These are phyloP conservation scores for Trichosporon sp. DNA, from an alignment of 1,284 basidiomycete species.

Conservation along the genomic window DNA sequence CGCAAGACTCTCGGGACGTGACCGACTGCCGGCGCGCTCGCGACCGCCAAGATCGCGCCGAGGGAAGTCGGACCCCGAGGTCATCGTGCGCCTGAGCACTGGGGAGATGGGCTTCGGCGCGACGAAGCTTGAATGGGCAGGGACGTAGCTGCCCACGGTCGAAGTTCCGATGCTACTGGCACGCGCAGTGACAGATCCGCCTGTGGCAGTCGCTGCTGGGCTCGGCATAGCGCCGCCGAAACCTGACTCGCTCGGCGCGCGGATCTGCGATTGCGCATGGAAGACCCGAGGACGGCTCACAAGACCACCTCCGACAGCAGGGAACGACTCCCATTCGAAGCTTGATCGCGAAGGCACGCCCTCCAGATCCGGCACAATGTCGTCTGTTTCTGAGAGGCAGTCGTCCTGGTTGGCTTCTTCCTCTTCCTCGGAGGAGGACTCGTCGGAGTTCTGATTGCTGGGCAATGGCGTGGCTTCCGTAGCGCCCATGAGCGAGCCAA, in stretches of 20 bases:
- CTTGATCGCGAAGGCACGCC: not conserved
- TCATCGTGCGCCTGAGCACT: constrained; percentile 30
- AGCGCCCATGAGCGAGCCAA: constrained; percentile 41
- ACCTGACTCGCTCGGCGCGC: constrained; percentile 49
- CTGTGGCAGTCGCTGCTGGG: constrained; percentile 30
- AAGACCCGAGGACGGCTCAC: constrained; percentile 67
- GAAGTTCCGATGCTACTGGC: constrained; percentile 42
- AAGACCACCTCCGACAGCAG: constrained; percentile 69
- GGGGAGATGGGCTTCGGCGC: not conserved
- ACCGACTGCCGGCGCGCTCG: not conserved
- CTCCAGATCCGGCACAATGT: constrained; percentile 17
- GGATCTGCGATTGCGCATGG: constrained; percentile 64
- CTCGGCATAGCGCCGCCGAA: constrained; percentile 38
- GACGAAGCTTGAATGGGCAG: not conserved
- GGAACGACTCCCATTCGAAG: constrained; percentile 52
- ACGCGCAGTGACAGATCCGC: constrained; percentile 43
- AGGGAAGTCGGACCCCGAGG: constrained; percentile 31
- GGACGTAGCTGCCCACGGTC: constrained; percentile 24
- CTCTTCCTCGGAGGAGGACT: constrained; percentile 54
- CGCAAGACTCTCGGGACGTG: not conserved
- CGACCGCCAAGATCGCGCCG: constrained; percentile 9
- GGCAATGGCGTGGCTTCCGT: not conserved
- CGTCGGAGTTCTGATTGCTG: constrained; percentile 2
- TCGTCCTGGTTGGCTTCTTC: constrained; percentile 51
- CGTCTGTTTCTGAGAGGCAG: constrained; percentile 6